Percentiles rank a stretch among this genome's conserved stretches.
These are phyloP conservation scores for Saccharomycopsis schoenii DNA, from an alignment of 805 yeast genomes.

Conservation along the genomic window DNA sequence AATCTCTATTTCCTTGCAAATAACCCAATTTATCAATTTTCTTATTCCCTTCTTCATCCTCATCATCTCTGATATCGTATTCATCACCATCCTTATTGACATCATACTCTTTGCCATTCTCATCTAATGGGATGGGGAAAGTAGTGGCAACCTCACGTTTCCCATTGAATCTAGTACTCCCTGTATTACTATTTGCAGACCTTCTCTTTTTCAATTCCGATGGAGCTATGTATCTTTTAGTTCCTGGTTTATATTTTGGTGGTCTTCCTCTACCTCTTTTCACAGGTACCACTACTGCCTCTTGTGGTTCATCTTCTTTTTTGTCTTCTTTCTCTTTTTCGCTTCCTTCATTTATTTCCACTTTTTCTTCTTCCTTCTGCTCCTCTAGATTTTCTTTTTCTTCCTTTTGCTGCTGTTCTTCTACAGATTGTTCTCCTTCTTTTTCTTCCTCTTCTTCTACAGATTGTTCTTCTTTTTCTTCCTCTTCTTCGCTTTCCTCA, in stretches of 20 bases:
- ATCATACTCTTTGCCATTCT: slow-evolving; percentile 47
- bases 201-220: slow-evolving; percentile 17
- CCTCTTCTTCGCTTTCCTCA: slow-evolving; percentile 22
- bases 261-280: slow-evolving; percentile 26
- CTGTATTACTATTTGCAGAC: slow-evolving; percentile 23
- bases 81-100: slow-evolving; percentile 47
- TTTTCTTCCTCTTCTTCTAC: slow-evolving; percentile 22
- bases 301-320: slow-evolving; percentile 19
- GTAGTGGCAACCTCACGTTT: slow-evolving; percentile 28
- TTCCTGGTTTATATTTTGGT: slow-evolving; percentile 17
- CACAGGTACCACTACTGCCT: slow-evolving; percentile 21
- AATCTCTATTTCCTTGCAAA: slow-evolving; percentile 53
- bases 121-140: slow-evolving; percentile 38
- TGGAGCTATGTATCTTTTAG: slow-evolving; percentile 19
- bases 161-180: slow-evolving; percentile 20
- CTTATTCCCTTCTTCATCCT: slow-evolving; percentile 52
- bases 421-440: slow-evolving; percentile 1
- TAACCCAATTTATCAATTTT: slow-evolving; percentile 52
- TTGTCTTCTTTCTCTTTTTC: slow-evolving; percentile 1
- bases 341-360: not conserved
- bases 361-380: slow-evolving; percentile 17
- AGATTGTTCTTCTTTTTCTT: slow-evolving; percentile 18
- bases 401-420: slow-evolving; percentile 21
- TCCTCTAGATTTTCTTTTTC: slow-evolving; percentile 21
- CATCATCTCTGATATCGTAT: slow-evolving; percentile 52